Evolutionary conservation across 2,329 filamentous ascomycete genomes (phyloP).

Genomic region (Epichloe uncinata): DNA sequence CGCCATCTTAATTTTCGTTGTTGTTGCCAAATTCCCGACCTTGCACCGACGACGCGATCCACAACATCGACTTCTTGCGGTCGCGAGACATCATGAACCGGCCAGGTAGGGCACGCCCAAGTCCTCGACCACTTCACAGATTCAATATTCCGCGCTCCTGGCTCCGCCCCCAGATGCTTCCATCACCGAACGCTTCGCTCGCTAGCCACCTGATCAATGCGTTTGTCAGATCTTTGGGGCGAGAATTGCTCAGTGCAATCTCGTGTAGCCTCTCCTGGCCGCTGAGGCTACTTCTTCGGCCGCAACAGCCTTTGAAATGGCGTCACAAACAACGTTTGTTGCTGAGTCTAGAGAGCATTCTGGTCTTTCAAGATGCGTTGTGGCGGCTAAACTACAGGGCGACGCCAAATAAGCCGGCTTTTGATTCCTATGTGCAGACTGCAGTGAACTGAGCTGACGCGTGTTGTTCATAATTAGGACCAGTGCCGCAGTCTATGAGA

Average conservation of each 20-base stretch:
- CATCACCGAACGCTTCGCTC: not conserved
- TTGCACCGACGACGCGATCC: not conserved
- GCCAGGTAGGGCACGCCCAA: constrained; percentile 38
- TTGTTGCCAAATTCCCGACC: not conserved
- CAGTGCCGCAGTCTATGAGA: constrained; percentile 48
- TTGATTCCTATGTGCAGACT: not conserved
- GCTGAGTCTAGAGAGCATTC: not conserved
- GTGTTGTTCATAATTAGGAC: constrained; percentile 27
- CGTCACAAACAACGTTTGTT: not conserved
- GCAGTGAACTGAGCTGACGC: constrained; percentile 13
- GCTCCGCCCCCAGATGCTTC: not conserved
- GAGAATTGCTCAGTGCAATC: not conserved
- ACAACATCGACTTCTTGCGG: not conserved
- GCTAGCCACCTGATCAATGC: not conserved
- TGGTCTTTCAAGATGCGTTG: not conserved
- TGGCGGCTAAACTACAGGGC: not conserved
- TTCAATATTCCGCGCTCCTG: not conserved
- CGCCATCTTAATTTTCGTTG: not conserved
- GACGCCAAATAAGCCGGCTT: not conserved
- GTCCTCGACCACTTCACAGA: constrained; percentile 6
- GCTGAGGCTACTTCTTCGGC: not conserved
- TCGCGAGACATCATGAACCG: constrained; percentile 38
- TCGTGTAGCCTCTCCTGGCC: not conserved
- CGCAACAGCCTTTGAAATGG: not conserved
- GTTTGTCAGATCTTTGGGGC: not conserved